Conservation (phyloP, 2,329 filamentous ascomycete species). For the Incumbomyces lentus region DNA sequence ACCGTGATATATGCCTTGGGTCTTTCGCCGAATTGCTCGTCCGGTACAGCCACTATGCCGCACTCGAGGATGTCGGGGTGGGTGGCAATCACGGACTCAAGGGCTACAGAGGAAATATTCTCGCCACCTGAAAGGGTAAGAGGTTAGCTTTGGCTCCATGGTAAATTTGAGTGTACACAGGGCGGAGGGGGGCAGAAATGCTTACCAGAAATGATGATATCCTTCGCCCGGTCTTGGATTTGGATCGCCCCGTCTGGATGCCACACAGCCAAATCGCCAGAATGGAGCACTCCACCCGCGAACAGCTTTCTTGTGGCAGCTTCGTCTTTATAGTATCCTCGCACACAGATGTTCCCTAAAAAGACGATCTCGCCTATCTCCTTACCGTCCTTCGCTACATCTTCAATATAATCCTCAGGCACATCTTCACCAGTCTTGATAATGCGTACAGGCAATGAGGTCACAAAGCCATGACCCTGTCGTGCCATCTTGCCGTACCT, state of each 20-base stretch:
- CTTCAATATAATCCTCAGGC: conserved; percentile 45
- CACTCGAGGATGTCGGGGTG: conserved; percentile 87
- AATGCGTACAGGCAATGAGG: conserved; percentile 67
- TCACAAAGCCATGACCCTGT: conserved; percentile 85
- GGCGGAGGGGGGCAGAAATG: conserved; percentile 7
- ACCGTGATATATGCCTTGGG: conserved; percentile 88
- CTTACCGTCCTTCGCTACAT: conserved; percentile 59
- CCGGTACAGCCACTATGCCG: conserved; percentile 76
- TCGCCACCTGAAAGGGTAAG: conserved; percentile 58
- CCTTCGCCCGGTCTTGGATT: conserved; percentile 88
- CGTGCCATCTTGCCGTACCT: conserved; percentile 85
- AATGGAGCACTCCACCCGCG: conserved; percentile 74
- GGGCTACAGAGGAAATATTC: conserved; percentile 88
- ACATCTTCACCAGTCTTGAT: conserved; percentile 56
- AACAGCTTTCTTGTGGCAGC: conserved; percentile 82
- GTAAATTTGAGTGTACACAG: too few species aligned
- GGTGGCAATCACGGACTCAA: conserved; percentile 79
- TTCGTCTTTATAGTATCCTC: conserved; percentile 82
- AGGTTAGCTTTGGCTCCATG: too few species aligned
- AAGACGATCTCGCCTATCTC: conserved; percentile 83
- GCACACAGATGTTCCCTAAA: conserved; percentile 79
- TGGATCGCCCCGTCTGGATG: conserved; percentile 83
- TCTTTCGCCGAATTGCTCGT: conserved; percentile 90
- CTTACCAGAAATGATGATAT: conserved; percentile 91
- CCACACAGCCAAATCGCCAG: conserved; percentile 87